Conservation (phyloP, 1,284 basidiomycete genomes). For the Papiliotrema laurentii region DNA sequence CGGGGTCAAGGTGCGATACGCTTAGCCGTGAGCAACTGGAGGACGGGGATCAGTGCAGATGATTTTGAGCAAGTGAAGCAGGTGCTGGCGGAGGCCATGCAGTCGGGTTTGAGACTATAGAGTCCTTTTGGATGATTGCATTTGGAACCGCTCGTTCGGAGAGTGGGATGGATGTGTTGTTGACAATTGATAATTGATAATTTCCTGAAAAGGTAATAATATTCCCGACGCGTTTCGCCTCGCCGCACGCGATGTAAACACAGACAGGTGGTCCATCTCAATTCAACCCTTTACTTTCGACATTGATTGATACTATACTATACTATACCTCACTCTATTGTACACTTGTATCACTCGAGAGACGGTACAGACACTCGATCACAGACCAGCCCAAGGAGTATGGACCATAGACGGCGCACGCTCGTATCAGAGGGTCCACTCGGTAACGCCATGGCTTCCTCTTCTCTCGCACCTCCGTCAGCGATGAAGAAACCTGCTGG, state of each 20-base stretch:
- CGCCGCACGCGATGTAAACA: background rate
- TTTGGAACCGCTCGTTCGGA: background rate
- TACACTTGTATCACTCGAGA: no score
- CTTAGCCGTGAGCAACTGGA: conserved; percentile 53
- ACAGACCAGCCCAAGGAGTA: no score
- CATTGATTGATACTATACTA: no score
- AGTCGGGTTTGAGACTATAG: background rate
- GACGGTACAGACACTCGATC: no score
- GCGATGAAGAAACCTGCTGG: conserved; percentile 4
- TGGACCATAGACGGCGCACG: no score
- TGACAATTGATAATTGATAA: no score
- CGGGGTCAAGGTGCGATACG: conserved; percentile 47
- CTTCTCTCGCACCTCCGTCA: background rate
- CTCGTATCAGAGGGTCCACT: conserved; percentile 5
- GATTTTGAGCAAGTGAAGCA: conserved; percentile 25
- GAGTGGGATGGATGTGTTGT: no score
- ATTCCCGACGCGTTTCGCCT: background rate
- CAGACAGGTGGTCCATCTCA: no score
- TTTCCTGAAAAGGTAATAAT: no score
- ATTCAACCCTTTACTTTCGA: no score
- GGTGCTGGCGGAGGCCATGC: conserved; percentile 21
- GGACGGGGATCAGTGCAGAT: conserved; percentile 40
- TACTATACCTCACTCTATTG: no score
- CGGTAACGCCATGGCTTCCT: conserved; percentile 1
- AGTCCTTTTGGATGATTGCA: background rate